Evolutionary conservation across 768 basidiomycete species (phyloP).

Genomic region (Tylopilus cervinicoccineus): DNA sequence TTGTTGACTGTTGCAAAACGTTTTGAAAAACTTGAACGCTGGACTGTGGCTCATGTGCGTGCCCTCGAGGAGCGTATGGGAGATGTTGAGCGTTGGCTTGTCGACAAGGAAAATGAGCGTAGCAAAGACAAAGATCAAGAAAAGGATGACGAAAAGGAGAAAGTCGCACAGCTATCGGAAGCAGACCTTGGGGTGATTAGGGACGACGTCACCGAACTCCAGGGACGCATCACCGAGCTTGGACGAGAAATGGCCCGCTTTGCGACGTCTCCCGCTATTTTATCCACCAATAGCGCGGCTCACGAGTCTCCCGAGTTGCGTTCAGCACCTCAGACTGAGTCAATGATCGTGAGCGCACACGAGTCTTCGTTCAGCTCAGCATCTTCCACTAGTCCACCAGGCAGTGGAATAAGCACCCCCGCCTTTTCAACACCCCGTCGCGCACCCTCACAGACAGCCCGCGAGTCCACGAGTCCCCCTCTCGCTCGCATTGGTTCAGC

Average conservation of each 20-base stretch:
- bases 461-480: conserved; percentile 63
- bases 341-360: conserved; percentile 37
- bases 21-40: conserved; percentile 87
- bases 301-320: conserved; percentile 45
- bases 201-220: conserved; percentile 69
- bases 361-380: conserved; percentile 22
- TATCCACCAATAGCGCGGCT: conserved; percentile 44
- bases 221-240: conserved; percentile 68
- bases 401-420: conserved; percentile 11
- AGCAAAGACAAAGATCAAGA: conserved; percentile 40
- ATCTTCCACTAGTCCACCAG: conserved; percentile 14
- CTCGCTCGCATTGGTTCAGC: conserved; percentile 45
- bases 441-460: conserved; percentile 39
- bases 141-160: background rate
- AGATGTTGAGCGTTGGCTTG: conserved; percentile 87
- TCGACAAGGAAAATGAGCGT: conserved; percentile 72
- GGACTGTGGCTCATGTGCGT: conserved; percentile 85
- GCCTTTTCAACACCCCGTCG: conserved; percentile 29
- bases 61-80: conserved; percentile 90
- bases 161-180: conserved; percentile 18
- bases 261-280: conserved; percentile 44
- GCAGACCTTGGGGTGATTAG: conserved; percentile 51
- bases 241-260: conserved; percentile 80
- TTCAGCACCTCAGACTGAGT: conserved; percentile 43
- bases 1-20: conserved; percentile 67